These are phyloP conservation scores for Exutisphaerella laricina DNA, from an alignment of 2,329 filamentous ascomycete genomes.

Conservation along the genomic window DNA sequence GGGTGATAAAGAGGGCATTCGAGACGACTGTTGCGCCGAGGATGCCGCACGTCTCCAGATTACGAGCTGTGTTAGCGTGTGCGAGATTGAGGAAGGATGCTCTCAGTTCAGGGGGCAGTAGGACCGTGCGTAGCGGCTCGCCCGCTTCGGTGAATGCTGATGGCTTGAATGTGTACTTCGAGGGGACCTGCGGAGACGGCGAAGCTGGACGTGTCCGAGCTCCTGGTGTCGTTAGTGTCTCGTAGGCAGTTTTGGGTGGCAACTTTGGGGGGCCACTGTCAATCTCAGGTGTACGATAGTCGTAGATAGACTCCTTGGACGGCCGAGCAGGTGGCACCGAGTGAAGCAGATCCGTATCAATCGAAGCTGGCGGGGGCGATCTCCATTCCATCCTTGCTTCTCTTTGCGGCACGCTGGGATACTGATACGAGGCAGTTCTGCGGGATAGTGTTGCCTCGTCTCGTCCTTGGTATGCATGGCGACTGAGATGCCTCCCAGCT, in stretches of 20 bases:
- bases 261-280: conserved; percentile 21
- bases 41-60: conserved; percentile 92
- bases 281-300: conserved; percentile 12
- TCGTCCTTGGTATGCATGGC: conserved; percentile 11
- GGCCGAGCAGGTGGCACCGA: conserved; percentile 25
- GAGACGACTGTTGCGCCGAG: conserved; percentile 85
- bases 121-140: conserved; percentile 76
- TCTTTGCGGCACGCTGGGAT: conserved; percentile 42
- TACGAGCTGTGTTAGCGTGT: conserved; percentile 66
- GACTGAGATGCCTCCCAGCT: conserved; percentile 21
- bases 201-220: conserved; percentile 30
- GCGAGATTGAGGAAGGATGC: conserved; percentile 69
- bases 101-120: conserved; percentile 73
- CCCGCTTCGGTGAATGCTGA: conserved; percentile 88
- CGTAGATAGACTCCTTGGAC: conserved; percentile 26
- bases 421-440: conserved; percentile 34
- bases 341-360: conserved; percentile 23
- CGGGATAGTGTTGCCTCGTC: conserved; percentile 2
- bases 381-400: conserved; percentile 34
- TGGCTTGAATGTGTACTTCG: conserved; percentile 72
- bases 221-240: conserved; percentile 13
- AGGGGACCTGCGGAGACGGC: conserved; percentile 38
- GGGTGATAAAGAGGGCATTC: conserved; percentile 87
- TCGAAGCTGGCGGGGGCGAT: conserved; percentile 22
- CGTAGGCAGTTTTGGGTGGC: conserved; percentile 26